Percentiles rank a stretch among this genome's conserved stretches.
Conservation (phyloP, 1,139 yeast species). For the Candida neerlandica region DNA sequence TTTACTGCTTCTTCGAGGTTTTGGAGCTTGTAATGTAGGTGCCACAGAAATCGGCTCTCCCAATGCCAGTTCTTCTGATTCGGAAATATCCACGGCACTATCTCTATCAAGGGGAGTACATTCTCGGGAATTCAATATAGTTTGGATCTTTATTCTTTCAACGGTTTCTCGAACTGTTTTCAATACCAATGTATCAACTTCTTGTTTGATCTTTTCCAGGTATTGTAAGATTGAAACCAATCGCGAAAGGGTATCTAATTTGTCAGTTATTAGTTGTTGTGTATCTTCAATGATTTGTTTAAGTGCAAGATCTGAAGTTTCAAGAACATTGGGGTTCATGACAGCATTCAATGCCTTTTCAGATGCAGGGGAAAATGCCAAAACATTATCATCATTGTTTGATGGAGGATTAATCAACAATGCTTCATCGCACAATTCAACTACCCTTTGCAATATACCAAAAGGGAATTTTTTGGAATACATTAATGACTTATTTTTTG, state of each 20-base stretch:
- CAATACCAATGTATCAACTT: constrained; percentile 75
- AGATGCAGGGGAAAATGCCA: constrained; percentile 69
- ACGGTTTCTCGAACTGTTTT: constrained; percentile 68
- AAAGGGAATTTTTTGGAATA: constrained; percentile 57
- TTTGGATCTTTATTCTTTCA: constrained; percentile 48
- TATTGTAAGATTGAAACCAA: constrained; percentile 77
- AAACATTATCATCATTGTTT: constrained; percentile 23
- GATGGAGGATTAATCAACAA: constrained; percentile 68
- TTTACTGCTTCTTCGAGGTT: constrained; percentile 32
- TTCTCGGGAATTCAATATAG: constrained; percentile 17
- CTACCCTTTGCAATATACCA: constrained; percentile 62
- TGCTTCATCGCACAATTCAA: constrained; percentile 78
- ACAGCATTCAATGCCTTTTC: constrained; percentile 64
- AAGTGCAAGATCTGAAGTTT: constrained; percentile 67
- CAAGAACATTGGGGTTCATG: constrained; percentile 28
- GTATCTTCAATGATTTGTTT: constrained; percentile 70
- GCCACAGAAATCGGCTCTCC: neutral
- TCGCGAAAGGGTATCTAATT: constrained; percentile 74
- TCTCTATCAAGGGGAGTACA: constrained; percentile 12
- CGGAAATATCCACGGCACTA: constrained; percentile 10
- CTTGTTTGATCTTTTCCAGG: constrained; percentile 77
- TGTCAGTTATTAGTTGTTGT: constrained; percentile 57
- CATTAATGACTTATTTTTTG: constrained; percentile 22
- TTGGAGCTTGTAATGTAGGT: constrained; percentile 28
- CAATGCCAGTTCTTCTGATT: constrained; percentile 9